Evolutionary conservation across 2,329 filamentous ascomycete species (phyloP), one percentile per base, ranked within the genome.

Genomic region (Epichloe hybrida): DNA sequence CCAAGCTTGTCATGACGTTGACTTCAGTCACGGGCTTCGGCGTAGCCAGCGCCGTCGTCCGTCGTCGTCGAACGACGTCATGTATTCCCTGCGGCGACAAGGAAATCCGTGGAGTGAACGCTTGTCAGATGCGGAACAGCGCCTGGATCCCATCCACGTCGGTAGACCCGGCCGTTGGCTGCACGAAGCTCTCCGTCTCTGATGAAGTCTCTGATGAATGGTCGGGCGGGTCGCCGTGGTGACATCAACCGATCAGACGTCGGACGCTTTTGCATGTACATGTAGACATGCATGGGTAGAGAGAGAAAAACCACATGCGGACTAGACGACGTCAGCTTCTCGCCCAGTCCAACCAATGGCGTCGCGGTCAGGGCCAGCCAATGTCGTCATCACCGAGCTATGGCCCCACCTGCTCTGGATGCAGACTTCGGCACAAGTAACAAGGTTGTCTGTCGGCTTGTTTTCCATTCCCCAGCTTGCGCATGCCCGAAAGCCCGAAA

Each of bases 321-420:
- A 27, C 23, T 27, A 21, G 23, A 27, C 23, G 27, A 31, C 27
- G 27, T 31, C 27, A 31, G 27, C 39, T 53, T n/a, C 15, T 31
- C 31, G 21, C 20, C n/a, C 11, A 27, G 40, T 31, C 5, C 35
- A 35, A 9, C 49, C 46, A 46, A 51, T 52, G 15, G 38, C 12
- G 23, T 17, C 2, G 17, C n/a, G 17, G 36, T 20, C 35, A n/a
- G 46, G 15, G 9, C 31, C 37, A 34, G 42, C 49, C 11, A 12
- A 55, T 57, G 56, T 58, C 56, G 56, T 58, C 56, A 58, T 58
- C 49, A 40, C 49, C 13, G 9, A 34, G 27, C 36, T 49, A 7
- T 34, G 40, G 20, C 34, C 44, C 52, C 50, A 50, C 54, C 48
- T 50, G 46, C 48, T 48, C 40, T 36, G 36, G 37, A 9, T 1